phyloP scores from a whole-genome alignment of 371 early-diverging fungal genomes.

The Mortierella sp. region DNA sequence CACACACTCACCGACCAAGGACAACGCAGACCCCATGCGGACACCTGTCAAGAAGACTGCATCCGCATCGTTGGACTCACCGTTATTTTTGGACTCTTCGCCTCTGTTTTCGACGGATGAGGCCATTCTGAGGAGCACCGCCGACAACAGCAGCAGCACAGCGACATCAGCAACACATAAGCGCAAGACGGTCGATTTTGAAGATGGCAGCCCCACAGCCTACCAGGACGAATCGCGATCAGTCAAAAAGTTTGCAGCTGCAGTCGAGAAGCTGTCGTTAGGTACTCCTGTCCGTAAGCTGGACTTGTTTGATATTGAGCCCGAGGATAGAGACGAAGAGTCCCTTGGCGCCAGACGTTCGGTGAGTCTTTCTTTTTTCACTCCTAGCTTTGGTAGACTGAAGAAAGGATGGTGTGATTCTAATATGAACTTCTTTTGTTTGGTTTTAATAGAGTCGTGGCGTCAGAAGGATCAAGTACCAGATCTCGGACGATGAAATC shows the following conservation, averaged over 20 bases:
- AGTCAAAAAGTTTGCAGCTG: slow-evolving; percentile 55
- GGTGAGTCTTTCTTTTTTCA: slow-evolving; percentile 17
- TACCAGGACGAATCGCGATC: slow-evolving; percentile 30
- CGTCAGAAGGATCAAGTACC: slow-evolving; percentile 48
- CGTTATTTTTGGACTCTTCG: slow-evolving; percentile 25
- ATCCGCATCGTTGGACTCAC: background rate
- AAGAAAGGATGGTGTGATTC: background rate
- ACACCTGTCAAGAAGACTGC: slow-evolving; percentile 20
- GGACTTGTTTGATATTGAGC: slow-evolving; percentile 12
- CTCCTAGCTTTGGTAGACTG: background rate
- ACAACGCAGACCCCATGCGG: slow-evolving; percentile 1
- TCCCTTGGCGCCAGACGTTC: slow-evolving; percentile 32
- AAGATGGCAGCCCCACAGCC: slow-evolving; percentile 16
- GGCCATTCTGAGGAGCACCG: slow-evolving; percentile 1
- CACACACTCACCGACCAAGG: background rate
- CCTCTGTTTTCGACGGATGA: slow-evolving; percentile 47
- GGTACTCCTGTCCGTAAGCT: slow-evolving; percentile 29
- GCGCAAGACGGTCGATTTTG: slow-evolving; percentile 41
- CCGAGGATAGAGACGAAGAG: slow-evolving; percentile 26
- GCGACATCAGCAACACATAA: slow-evolving; percentile 2
- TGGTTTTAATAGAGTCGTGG: slow-evolving; percentile 38
- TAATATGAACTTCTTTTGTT: background rate
- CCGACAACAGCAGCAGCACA: background rate
- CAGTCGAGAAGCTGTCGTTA: slow-evolving; percentile 41
- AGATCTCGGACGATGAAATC: slow-evolving; percentile 58